Conservation (phyloP, 139 green algal species). For the Chlorella sp. region DNA sequence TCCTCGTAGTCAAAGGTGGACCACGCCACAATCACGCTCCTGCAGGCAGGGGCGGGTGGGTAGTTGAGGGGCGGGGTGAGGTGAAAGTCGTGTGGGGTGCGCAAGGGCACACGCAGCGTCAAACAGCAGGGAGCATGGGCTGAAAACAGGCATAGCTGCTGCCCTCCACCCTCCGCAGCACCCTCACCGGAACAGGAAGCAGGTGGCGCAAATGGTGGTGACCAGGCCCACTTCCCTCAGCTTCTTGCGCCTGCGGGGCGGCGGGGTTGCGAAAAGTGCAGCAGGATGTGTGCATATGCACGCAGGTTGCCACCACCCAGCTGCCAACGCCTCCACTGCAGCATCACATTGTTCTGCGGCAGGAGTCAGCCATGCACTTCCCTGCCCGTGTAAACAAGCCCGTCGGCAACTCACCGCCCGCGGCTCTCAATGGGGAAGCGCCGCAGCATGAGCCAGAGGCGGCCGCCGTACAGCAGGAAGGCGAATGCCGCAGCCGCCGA, state of each 20-base stretch:
- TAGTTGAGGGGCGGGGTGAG: too few relatives aligned
- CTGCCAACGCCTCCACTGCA: too few relatives aligned
- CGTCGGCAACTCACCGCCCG: constrained; percentile 57
- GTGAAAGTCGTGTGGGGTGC: background rate
- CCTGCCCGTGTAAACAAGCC: too few relatives aligned
- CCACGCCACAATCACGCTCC: constrained; percentile 76
- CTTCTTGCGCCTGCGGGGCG: constrained; percentile 83
- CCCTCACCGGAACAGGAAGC: constrained; percentile 83
- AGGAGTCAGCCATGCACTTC: too few relatives aligned
- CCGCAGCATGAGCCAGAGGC: constrained; percentile 94
- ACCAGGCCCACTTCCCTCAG: constrained; percentile 95
- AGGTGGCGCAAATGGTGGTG: constrained; percentile 92
- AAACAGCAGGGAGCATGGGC: too few relatives aligned
- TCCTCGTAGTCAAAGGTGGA: constrained; percentile 61
- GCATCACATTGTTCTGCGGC: too few relatives aligned
- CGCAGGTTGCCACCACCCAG: too few relatives aligned
- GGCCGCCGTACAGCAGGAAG: constrained; percentile 96
- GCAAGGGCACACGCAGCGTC: too few relatives aligned
- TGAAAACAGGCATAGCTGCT: too few relatives aligned
- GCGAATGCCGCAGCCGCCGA: constrained; percentile 80
- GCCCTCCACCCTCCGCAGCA: background rate
- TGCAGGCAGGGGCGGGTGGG: constrained; percentile 1
- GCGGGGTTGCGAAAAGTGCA: too few relatives aligned
- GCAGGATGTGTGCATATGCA: too few relatives aligned
- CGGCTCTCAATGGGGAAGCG: constrained; percentile 96